Evolutionary conservation across 345 rosid species (phyloP), one percentile per base, ranked within the genome.

Genomic region (Salix caprea): DNA sequence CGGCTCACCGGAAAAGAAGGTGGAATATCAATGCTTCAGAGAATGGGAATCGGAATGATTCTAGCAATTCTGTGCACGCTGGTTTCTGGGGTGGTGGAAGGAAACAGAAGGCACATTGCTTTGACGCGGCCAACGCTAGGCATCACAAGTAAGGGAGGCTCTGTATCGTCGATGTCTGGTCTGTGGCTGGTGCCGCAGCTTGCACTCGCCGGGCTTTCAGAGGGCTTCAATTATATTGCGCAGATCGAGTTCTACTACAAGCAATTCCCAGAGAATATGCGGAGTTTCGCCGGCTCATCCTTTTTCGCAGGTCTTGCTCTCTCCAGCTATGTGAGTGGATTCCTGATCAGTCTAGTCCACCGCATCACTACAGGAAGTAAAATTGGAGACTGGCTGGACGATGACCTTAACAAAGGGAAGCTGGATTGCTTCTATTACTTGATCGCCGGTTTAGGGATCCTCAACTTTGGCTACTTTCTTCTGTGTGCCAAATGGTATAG

Each of bases 1-100:
- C 84, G 48, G 56, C 46, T 82, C 15, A 87, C 88, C 2, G 86
- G 89, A 1, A 86, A 78, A 81, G 84, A 85, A 9, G 85, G 85
- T 0, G 90, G 90, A 2, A 79, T 90, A 71, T 77, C 80, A 15
- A 4, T 77, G 4, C 80, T 77, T 4, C 84, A 81, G 21, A 77
- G 80, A 74, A 68, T 81, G 70, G 78, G 78, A 5, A 69, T 81
- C 16, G 84, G 84, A 14, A 68, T 77, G 3, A 10, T 77, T 19
- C 52, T 81, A 9, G 56, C 84, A 4, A 30, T 77, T 5, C 50
- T 81, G 4, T 67, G 74, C 0, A 73, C 65, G 69, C 15, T 73
- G 0, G 71, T 77, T 26, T 77, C 84, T 4, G 80, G 72, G 6
- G 1, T 77, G 39, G 84, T 81, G 0, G 80, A 81, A 62, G 75